A percentile compares a stretch with the other conserved stretches of the same genome.
Evolutionary conservation across 2,329 filamentous ascomycete genomes (phyloP).

Genomic region (Nannizziopsis barbatae): DNA sequence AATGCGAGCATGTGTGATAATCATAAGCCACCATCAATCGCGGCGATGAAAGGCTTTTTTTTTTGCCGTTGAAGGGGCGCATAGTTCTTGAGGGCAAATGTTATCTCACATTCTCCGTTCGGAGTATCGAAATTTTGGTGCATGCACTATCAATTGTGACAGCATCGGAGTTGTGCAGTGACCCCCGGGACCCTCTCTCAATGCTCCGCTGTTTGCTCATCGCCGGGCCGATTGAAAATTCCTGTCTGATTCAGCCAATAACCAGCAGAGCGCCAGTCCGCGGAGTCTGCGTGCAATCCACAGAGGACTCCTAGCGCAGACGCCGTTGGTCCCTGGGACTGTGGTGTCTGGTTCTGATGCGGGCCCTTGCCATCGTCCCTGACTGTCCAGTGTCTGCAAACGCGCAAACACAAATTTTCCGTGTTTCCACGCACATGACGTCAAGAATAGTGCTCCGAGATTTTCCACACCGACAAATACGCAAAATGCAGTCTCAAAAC

Average conservation of each 20-base stretch:
- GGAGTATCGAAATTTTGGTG: too few species aligned
- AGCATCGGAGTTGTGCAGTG: not conserved
- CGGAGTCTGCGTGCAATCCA: too few species aligned
- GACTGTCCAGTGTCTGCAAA: not conserved
- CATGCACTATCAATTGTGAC: too few species aligned
- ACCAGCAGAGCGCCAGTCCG: too few species aligned
- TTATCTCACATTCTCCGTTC: too few species aligned
- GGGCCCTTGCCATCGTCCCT: constrained; percentile 2
- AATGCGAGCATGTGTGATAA: constrained; percentile 7
- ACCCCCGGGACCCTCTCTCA: not conserved
- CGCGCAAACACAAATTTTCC: not conserved
- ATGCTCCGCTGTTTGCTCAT: too few species aligned
- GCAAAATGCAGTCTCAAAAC: not conserved
- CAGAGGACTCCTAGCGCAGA: too few species aligned
- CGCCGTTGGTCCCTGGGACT: too few species aligned
- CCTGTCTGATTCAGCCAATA: too few species aligned
- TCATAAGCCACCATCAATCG: not conserved
- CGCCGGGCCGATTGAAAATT: too few species aligned
- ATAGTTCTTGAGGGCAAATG: not conserved
- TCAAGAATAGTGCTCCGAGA: not conserved
- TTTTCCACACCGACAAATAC: not conserved
- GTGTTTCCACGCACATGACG: constrained; percentile 5
- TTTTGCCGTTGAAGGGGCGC: not conserved
- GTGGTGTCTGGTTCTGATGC: not conserved
- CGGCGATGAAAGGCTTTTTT: not conserved